Base-by-base conservation (phyloP, 441 rosid genomes). In the Eutrema salsugineum region DNA sequence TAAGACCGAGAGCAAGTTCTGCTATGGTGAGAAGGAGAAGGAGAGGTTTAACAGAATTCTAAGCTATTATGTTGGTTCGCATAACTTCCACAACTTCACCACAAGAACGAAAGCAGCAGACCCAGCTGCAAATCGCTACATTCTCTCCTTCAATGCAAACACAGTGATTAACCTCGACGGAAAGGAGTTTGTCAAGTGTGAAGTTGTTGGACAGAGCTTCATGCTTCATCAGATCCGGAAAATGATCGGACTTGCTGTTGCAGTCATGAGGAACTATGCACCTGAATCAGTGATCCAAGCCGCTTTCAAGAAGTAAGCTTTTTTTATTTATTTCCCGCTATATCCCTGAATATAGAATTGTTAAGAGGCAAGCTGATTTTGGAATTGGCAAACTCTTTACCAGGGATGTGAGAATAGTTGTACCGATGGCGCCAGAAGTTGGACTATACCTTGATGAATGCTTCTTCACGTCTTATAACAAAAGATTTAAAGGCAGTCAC, bases 201-300 rank as follows among this genome's bases (percentile, higher is more conserved):
- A 92, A 81, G 96, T 94, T 54, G 88, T 89, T 17, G 99, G 98
- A 24, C 98, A 94, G 86, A 94, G 99, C 81, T 92, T 94, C 80
- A 94, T 94, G 99, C 99, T 94, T 87, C 99, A 94, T 80, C 99
- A 94, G 78, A 90, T 92, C 46, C 72, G 98, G 44, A 94, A 94
- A 71, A 85, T 92, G 99, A 88, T 94, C 0, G 98, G 99, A 46
- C 90, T 90, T 65, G 91, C 93, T 2, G 97, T 94, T 72, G 91
- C 96, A 9, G 70, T 92, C 64, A 86, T 89, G 92, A 89, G 99
- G 82, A 83, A 86, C 73, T 88, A 83, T 40, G 89, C 99, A 28
- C 78, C 93, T 0, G 96, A 90, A 83, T 79, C 90, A n/a, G 42
- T 92, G 73, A 79, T 90, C 51, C 79, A 76, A 78, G 81, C 83